Evolutionary conservation across 805 yeast genomes (phyloP).

Genomic region (Saturnispora sekii): DNA sequence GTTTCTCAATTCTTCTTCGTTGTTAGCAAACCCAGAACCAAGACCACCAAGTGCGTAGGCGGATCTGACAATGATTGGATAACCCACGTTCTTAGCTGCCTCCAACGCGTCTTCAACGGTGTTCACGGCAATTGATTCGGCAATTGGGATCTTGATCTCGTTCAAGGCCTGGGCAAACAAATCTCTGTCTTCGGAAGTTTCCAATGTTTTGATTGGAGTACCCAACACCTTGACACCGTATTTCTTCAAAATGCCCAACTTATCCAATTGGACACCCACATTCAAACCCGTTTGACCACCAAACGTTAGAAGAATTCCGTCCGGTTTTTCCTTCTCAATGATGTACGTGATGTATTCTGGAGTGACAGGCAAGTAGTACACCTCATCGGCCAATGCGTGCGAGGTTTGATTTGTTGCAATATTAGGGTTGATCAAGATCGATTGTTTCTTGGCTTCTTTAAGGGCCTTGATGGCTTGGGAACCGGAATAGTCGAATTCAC

Average conservation of each 20-base stretch:
- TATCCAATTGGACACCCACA: conserved; percentile 89
- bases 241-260: conserved; percentile 78
- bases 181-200: conserved; percentile 97
- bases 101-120: conserved; percentile 70
- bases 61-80: conserved; percentile 94
- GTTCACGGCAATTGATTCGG: conserved; percentile 80
- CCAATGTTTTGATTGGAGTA: conserved; percentile 91
- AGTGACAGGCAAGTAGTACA: conserved; percentile 94
- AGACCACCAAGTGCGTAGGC: conserved; percentile 97
- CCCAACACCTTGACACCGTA: conserved; percentile 94
- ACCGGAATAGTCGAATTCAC: conserved; percentile 98
- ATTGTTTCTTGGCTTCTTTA: conserved; percentile 95
- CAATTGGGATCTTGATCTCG: conserved; percentile 92
- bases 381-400: conserved; percentile 95
- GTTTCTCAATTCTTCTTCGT: conserved; percentile 70
- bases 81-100: conserved; percentile 83
- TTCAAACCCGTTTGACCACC: conserved; percentile 98
- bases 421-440: conserved; percentile 92
- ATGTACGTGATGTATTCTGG: conserved; percentile 95
- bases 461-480: conserved; percentile 98
- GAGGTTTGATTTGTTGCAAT: conserved; percentile 98
- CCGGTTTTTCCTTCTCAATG: conserved; percentile 90
- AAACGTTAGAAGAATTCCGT: conserved; percentile 91
- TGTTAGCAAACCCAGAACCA: conserved; percentile 95
- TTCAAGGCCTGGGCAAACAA: conserved; percentile 91